These are phyloP conservation scores for Cytospora mali DNA, from an alignment of 2,329 filamentous ascomycete genomes.

Conservation along the genomic window DNA sequence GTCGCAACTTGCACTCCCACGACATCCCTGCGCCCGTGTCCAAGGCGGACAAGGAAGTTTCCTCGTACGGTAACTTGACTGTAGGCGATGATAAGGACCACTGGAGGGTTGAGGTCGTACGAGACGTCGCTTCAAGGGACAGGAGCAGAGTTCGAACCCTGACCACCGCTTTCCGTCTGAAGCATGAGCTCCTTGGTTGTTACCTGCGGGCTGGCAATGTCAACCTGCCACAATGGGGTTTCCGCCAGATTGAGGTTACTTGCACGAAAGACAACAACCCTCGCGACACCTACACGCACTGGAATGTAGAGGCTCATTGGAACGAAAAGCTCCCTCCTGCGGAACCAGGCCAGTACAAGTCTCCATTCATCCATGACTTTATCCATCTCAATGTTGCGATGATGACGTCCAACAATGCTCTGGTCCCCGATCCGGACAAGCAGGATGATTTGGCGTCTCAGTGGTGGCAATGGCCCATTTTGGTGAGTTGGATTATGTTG, in stretches of 20 bases:
- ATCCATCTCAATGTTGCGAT: constrained; percentile 98
- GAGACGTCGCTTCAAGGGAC: constrained; percentile 85
- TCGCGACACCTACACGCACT: constrained; percentile 92
- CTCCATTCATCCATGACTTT: constrained; percentile 96
- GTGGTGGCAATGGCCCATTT: constrained; percentile 98
- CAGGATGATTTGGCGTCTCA: constrained; percentile 95
- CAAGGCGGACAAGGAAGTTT: constrained; percentile 91
- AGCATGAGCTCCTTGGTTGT: constrained; percentile 79
- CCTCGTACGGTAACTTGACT: constrained; percentile 92
- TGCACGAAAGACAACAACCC: constrained; percentile 94
- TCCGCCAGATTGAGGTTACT: constrained; percentile 98
- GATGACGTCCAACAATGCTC: constrained; percentile 99
- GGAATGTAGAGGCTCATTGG: constrained; percentile 95
- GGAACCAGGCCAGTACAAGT: constrained; percentile 91
- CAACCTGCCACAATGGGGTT: constrained; percentile 98
- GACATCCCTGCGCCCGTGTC: constrained; percentile 84
- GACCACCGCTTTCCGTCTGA: constrained; percentile 89
- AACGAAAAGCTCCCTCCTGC: constrained; percentile 91
- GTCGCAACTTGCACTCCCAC: constrained; percentile 96
- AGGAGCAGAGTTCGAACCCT: constrained; percentile 84
- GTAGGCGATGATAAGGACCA: constrained; percentile 97
- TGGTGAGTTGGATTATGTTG: constrained; percentile 41
- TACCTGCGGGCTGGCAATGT: constrained; percentile 94
- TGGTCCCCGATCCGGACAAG: constrained; percentile 97
- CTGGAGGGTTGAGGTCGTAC: constrained; percentile 91